Base-by-base conservation (phyloP, 1,284 basidiomycete genomes). In the Chondrostereum purpureum region DNA sequence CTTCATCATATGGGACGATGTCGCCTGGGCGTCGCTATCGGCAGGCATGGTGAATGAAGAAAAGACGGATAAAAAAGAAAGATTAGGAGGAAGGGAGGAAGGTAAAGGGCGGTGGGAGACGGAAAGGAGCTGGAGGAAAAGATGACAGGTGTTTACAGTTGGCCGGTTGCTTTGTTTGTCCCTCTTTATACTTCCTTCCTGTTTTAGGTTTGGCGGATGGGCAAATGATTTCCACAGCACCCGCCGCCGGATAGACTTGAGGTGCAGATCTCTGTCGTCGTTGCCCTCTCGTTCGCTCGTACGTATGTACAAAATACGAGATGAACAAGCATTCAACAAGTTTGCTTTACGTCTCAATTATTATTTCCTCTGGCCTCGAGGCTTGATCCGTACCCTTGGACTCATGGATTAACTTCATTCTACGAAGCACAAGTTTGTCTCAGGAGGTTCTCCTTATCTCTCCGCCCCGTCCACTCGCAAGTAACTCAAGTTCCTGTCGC, bases 1-100 rank as follows among this genome's bases (percentile, higher is more conserved):
- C 79, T 94, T 94, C 91, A 95, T 94, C 84, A 94, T 88, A 63
- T 94, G 92, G 33, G 88, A 91, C 43, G 84, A 79, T 49, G 77
- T 78, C 43, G 76, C 70, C 54, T 75, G 73, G 21, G 63, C 57
- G 46, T 74, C 73, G 41, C 57, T 50, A 36, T 67, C 65, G 35
- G 60, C 50, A 43, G 71, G 61, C 70, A 73, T 73, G 54, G 55
- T 57, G 55, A 46, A 42, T 23, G 57, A 46, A 47, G 50, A 50
- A 49, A 50, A 51, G 47, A 57, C n/a, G n/a, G n/a, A n/a, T n/a
- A 58, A 55, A 31, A n/a, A 31, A 31, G n/a, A 31, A 31, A n/a
- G n/a, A 31, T 8, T 31, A 31, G 8, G 8, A 31, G 27, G 27
- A 31, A 31, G 27, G n/a, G 27, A n/a, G n/a, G 27, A n/a, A 31